These are phyloP conservation scores for Podaxis pistillaris DNA, from an alignment of 768 basidiomycete species.

Conservation along the genomic window DNA sequence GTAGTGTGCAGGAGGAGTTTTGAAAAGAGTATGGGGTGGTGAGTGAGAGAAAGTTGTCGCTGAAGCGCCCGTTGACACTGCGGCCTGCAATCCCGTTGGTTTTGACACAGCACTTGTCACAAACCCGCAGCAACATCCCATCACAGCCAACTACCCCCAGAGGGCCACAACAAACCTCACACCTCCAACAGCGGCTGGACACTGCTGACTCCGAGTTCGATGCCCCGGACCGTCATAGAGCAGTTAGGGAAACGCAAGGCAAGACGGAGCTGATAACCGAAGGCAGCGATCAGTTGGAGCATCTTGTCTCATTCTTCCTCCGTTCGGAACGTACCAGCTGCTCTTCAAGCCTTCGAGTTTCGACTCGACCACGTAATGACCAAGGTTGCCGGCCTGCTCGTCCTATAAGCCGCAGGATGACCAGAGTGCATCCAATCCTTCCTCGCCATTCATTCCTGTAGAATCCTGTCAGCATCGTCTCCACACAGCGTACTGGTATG, in stretches of 20 bases:
- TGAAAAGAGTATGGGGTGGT: constrained; percentile 9
- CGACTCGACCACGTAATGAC: not conserved
- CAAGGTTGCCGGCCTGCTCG: not conserved
- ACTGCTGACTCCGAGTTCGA: too few relatives aligned
- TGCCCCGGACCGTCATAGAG: not conserved
- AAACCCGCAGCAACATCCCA: not conserved
- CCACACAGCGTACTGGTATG: not conserved
- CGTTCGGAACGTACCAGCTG: not conserved
- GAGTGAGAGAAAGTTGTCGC: not conserved
- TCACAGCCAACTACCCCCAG: too few relatives aligned
- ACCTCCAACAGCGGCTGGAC: too few relatives aligned
- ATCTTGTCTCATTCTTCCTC: not conserved
- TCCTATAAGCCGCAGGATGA: not conserved
- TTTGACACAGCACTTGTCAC: constrained; percentile 5
- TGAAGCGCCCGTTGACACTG: constrained; percentile 21
- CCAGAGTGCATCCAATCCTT: not conserved
- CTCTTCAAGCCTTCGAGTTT: not conserved
- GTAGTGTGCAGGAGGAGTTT: constrained; percentile 12
- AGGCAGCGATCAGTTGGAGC: not conserved
- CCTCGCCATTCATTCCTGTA: not conserved
- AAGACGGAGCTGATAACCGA: not conserved
- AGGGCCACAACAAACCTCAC: too few relatives aligned
- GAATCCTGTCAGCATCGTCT: not conserved
- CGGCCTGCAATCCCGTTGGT: not conserved
- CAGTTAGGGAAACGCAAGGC: not conserved